phyloP scores from a whole-genome alignment of 2,329 filamentous ascomycete genomes.

The Colletotrichum cuscutae region DNA sequence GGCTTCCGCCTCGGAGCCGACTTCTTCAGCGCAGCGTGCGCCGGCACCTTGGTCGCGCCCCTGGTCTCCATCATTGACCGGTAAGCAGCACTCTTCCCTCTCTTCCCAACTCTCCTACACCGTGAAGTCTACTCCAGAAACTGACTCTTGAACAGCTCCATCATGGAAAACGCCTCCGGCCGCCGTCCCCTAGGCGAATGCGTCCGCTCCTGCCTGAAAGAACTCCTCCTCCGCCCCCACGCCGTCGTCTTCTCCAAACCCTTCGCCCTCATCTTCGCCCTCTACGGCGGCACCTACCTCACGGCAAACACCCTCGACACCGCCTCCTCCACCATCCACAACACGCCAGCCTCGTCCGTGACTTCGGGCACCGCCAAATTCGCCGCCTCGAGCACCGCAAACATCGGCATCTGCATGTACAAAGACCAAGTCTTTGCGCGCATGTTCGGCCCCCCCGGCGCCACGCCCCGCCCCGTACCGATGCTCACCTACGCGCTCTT shows the following conservation, averaged over 20 bases:
- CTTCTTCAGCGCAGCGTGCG: slow-evolving; percentile 73
- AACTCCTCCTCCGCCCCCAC: slow-evolving; percentile 70
- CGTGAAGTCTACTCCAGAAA: not conserved
- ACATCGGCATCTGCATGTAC: slow-evolving; percentile 87
- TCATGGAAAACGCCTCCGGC: slow-evolving; percentile 85
- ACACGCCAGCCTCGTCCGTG: slow-evolving; percentile 67
- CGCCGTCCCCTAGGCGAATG: slow-evolving; percentile 68
- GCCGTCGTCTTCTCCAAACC: slow-evolving; percentile 71
- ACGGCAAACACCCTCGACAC: slow-evolving; percentile 92
- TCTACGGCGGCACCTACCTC: slow-evolving; percentile 91
- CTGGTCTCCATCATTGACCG: slow-evolving; percentile 89
- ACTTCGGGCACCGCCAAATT: slow-evolving; percentile 86
- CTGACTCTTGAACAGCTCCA: slow-evolving; percentile 61
- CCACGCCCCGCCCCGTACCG: slow-evolving; percentile 68
- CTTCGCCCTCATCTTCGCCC: slow-evolving; percentile 74
- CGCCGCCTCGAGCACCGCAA: slow-evolving; percentile 80
- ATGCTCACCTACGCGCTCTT: slow-evolving; percentile 81
- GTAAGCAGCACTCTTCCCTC: slow-evolving; percentile 52
- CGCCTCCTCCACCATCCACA: slow-evolving; percentile 69
- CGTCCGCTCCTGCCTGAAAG: slow-evolving; percentile 65
- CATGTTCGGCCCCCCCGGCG: slow-evolving; percentile 76
- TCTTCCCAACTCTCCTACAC: too few species aligned
- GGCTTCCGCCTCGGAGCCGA: slow-evolving; percentile 75
- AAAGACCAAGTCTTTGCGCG: slow-evolving; percentile 89
- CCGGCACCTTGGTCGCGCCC: slow-evolving; percentile 82